Evolutionary conservation across 1,284 basidiomycete genomes (phyloP), one percentile per base, ranked within the genome.

Genomic region (Cutaneotrichosporon cutaneum): DNA sequence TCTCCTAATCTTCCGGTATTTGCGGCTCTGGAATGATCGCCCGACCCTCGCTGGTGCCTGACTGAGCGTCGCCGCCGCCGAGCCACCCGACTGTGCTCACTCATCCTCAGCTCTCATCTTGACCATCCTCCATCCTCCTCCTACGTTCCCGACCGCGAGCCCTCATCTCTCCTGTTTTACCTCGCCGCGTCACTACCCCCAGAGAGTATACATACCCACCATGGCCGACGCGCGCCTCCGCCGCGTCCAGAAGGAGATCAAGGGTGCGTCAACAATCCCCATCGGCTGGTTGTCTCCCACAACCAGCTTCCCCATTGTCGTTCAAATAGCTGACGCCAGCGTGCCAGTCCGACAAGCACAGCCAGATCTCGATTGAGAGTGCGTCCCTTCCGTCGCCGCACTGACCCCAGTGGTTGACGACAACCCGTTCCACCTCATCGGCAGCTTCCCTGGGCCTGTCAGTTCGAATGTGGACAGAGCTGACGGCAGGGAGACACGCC

Each of bases 181-280:
- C 27, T 14, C 48, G 9, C 24, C 14, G 18, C 27, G 10, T 7
- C 33, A 21, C 13, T n/a, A 42, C 13, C 33, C 30, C 30, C 4
- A 30, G 5, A 24, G 16, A 10, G 33, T 10, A 26, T 14, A 51
- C 56, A 52, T 35, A 30, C 39, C 52, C 67, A 69, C 18, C 55
- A 83, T 83, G 82, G 78, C 81, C 18, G 92, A 95, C 77, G 92
- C 94, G 59, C 84, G 94, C 67, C 84, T 94, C 59, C 85, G 93
- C 69, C 84, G 93, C 72, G 89, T 96, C 36, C 92, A 92, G 81
- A 95, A 94, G 82, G 94, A 94, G 82, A 94, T 94, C 67, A 80
- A 85, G 71, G 92, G 92, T 90, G 26, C 4, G 48, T 42, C 39
- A 7, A 18, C 18, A 14, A 18, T 16, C 4, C 36, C 13, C 4